These are phyloP conservation scores for Collybia mongolica DNA, from an alignment of 768 basidiomycete species.

Conservation along the genomic window DNA sequence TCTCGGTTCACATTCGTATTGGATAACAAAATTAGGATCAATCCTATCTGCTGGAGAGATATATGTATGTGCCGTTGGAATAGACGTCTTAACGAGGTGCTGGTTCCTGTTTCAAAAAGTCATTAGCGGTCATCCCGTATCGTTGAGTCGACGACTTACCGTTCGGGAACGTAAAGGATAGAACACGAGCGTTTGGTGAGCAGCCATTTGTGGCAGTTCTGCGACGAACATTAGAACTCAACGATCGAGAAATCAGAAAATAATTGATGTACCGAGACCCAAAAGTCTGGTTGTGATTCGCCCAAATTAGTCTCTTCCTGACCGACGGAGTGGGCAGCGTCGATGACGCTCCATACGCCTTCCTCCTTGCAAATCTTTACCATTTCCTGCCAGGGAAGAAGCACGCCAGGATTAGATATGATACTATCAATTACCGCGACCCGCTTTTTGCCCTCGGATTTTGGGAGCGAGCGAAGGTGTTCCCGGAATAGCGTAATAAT, in stretches of 20 bases:
- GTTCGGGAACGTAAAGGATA: slow-evolving; percentile 69
- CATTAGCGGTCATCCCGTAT: too few species aligned
- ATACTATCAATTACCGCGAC: slow-evolving; percentile 74
- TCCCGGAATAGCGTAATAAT: slow-evolving; percentile 32
- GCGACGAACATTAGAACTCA: not conserved
- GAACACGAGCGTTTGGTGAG: slow-evolving; percentile 67
- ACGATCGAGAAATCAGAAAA: not conserved
- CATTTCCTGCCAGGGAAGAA: slow-evolving; percentile 78
- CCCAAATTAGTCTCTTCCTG: slow-evolving; percentile 69
- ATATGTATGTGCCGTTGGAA: slow-evolving; percentile 59
- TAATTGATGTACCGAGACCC: slow-evolving; percentile 57
- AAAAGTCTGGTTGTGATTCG: slow-evolving; percentile 67
- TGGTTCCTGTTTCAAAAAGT: slow-evolving; percentile 49
- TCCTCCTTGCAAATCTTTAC: slow-evolving; percentile 63
- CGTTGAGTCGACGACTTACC: slow-evolving; percentile 24
- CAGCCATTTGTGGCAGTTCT: slow-evolving; percentile 91
- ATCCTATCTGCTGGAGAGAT: slow-evolving; percentile 36
- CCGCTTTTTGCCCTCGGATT: slow-evolving; percentile 34
- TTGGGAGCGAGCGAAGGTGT: slow-evolving; percentile 11
- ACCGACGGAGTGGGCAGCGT: slow-evolving; percentile 82
- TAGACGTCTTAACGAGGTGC: slow-evolving; percentile 52
- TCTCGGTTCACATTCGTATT: slow-evolving; percentile 36
- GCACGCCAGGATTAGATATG: slow-evolving; percentile 58
- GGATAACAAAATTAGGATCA: slow-evolving; percentile 36
- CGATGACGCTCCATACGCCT: slow-evolving; percentile 66